These are phyloP conservation scores for Leishmania mexicana DNA, from an alignment of 208 protist species.

Conservation along the genomic window DNA sequence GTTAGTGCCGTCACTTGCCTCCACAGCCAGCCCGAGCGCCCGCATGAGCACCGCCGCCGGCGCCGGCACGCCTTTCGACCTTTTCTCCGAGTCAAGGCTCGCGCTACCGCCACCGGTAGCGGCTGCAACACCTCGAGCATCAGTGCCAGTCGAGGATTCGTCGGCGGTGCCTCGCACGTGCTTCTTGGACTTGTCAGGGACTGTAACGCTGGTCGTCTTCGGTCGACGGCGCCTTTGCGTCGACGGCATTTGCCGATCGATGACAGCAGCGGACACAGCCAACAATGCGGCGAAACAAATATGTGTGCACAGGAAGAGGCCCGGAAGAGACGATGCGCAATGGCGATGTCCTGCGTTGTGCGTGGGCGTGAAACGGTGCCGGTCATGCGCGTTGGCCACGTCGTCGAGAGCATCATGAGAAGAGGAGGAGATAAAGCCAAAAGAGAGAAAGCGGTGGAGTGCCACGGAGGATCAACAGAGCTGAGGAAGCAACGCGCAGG, in stretches of 20 bases:
- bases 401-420: not conserved
- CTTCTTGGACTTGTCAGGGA: not conserved
- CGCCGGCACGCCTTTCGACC: conserved; percentile 21
- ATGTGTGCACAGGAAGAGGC: not conserved
- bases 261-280: not conserved
- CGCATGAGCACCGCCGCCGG: conserved; percentile 35
- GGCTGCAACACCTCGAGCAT: not conserved
- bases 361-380: no score
- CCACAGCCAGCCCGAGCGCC: conserved; percentile 5
- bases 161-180: not conserved
- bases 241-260: not conserved
- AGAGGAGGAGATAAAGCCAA: not conserved
- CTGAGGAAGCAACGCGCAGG: not conserved
- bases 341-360: not conserved
- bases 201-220: not conserved
- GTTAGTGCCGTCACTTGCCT: not conserved
- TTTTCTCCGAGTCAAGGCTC: not conserved
- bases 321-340: not conserved
- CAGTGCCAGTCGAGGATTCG: not conserved
- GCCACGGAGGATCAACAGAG: not conserved
- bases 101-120: not conserved
- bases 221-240: not conserved
- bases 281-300: not conserved
- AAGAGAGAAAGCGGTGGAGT: not conserved
- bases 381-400: not conserved